Evolutionary conservation across 345 rosid species (phyloP), one percentile per base, ranked within the genome.

Genomic region (Bruguiera gymnorhiza): DNA sequence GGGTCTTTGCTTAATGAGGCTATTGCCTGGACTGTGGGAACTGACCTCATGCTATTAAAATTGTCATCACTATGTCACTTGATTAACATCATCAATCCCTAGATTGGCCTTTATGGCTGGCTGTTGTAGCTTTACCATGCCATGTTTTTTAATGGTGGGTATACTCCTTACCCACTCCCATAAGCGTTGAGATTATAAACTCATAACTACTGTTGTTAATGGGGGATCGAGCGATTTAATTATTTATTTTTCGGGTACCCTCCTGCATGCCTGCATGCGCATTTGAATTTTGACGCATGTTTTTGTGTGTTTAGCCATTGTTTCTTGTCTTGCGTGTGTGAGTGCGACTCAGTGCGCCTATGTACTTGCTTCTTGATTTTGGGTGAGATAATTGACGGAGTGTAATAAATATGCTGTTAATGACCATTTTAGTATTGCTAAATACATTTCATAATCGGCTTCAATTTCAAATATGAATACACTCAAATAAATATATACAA

Each of bases 261-360:
- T 63, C 65, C 51, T 73, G 78, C 86, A 78, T 80, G 82, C 87
- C 69, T 83, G 91, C 92, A 85, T 86, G 89, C 89, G 91, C 85
- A 75, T 76, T 79, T 81, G 74, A 83, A 83, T 73, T 78, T 81
- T 82, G 75, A 82, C 85, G 73, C 83, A 68, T 82, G 81, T 76
- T 77, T 74, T 78, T 83, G 54, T 73, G 75, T 76, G 76, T 71
- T 69, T 80, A 66, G 68, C 68, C 54, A 32, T 81, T 66, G 81
- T 78, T 74, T 77, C 70, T 73, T 83, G 54, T 70, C 71, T 68
- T 50, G 7, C 46, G 32, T 57, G 19, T 37, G 63, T 24, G 60
- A 8, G 60, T 56, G 60, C 60, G 1, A 5, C 60, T 24, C 31
- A 23, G 72, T 51, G 50, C 30, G 60, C 29, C 29, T 10, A 9